phyloP scores from a whole-genome alignment of 306 rosid species.

The Cyamopsis tetragonoloba region DNA sequence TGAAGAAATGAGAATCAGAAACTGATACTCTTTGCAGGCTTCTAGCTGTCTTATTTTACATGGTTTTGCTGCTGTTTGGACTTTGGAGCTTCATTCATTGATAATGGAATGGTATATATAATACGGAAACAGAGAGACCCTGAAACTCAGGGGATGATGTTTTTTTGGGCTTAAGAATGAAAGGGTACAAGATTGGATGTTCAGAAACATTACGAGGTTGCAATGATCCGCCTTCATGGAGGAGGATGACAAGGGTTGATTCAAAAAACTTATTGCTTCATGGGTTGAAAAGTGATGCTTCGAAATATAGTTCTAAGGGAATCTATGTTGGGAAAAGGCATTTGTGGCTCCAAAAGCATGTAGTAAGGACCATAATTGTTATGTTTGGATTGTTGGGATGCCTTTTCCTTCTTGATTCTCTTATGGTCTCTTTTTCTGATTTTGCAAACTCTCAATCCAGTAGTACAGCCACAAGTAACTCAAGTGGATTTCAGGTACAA shows the following conservation, averaged over 20 bases:
- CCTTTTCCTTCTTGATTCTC: slow-evolving; percentile 58
- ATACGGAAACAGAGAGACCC: slow-evolving; percentile 52
- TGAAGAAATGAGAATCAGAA: slow-evolving; percentile 13
- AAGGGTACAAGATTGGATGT: no score
- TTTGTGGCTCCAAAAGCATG: slow-evolving; percentile 55
- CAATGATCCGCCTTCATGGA: slow-evolving; percentile 45
- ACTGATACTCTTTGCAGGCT: no score
- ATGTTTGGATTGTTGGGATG: slow-evolving; percentile 47
- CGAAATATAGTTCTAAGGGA: slow-evolving; percentile 48
- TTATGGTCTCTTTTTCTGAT: slow-evolving; percentile 49
- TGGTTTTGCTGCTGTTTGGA: no score
- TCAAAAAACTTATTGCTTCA: slow-evolving; percentile 40
- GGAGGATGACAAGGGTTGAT: slow-evolving; percentile 45
- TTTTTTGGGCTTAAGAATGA: no score
- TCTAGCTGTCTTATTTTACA: no score
- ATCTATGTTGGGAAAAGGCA: slow-evolving; percentile 42
- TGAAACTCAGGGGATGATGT: no score
- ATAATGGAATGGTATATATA: not conserved
- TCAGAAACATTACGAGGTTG: no score
- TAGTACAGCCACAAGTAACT: slow-evolving; percentile 24
- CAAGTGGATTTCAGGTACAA: slow-evolving; percentile 32
- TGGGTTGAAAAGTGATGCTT: slow-evolving; percentile 37
- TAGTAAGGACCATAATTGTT: slow-evolving; percentile 35
- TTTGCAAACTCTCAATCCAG: slow-evolving; percentile 28
- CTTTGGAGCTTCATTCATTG: slow-evolving; percentile 22